These are phyloP conservation scores for Actinomortierella wolfii DNA, from an alignment of 371 early-diverging fungal species.

Conservation along the genomic window DNA sequence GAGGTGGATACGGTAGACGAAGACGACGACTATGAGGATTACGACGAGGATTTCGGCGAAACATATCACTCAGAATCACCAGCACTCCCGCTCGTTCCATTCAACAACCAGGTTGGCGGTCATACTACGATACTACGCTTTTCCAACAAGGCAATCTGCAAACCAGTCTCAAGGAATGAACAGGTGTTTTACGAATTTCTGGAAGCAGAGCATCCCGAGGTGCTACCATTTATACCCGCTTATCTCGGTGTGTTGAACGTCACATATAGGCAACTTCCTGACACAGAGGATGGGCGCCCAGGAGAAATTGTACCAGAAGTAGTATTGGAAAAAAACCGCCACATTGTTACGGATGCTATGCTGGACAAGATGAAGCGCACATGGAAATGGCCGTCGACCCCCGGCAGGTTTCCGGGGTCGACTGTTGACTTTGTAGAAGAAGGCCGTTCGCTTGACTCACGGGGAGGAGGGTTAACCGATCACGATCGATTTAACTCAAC, in stretches of 20 bases:
- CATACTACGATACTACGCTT: slow-evolving; percentile 86
- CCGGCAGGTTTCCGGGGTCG: slow-evolving; percentile 45
- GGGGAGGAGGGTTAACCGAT: slow-evolving; percentile 1
- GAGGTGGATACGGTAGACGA: slow-evolving; percentile 19
- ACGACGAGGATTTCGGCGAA: slow-evolving; percentile 43
- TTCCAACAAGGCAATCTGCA: slow-evolving; percentile 85
- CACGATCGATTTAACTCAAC: slow-evolving; percentile 5
- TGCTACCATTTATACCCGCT: slow-evolving; percentile 85
- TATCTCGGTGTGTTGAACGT: slow-evolving; percentile 95
- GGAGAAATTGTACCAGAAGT: slow-evolving; percentile 64
- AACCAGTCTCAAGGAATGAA: slow-evolving; percentile 84
- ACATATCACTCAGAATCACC: slow-evolving; percentile 47
- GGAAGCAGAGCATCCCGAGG: slow-evolving; percentile 75
- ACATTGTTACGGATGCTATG: slow-evolving; percentile 74
- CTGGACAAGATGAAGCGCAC: slow-evolving; percentile 48
- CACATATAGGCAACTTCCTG: slow-evolving; percentile 63
- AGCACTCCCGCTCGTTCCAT: slow-evolving; percentile 66
- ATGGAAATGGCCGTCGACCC: slow-evolving; percentile 45
- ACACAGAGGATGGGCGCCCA: slow-evolving; percentile 40
- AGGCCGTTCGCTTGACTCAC: slow-evolving; percentile 27
- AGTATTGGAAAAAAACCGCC: slow-evolving; percentile 79
- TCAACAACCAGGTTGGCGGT: slow-evolving; percentile 81
- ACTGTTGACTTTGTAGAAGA: slow-evolving; percentile 45
- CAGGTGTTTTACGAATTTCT: slow-evolving; percentile 89
- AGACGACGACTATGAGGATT: slow-evolving; percentile 19